Conservation (phyloP, 2,329 filamentous ascomycete species). For the Aspergillus luchuensis region DNA sequence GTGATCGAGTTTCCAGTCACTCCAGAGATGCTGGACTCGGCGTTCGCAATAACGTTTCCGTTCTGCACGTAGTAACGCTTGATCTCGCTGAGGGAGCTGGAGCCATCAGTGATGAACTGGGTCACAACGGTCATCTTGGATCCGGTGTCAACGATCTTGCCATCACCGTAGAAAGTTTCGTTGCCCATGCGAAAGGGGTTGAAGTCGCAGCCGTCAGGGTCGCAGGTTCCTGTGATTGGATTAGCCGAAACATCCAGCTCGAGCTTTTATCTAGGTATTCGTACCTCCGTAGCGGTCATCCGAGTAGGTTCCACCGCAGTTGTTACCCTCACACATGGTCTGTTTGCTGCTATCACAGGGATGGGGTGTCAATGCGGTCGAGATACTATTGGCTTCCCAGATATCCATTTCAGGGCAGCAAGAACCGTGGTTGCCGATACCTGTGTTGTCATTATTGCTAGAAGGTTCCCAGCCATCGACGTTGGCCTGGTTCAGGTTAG, state of each 20-base stretch:
- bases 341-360: constrained; percentile 57
- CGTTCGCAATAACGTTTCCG: constrained; percentile 61
- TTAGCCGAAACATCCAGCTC: not conserved
- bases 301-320: constrained; percentile 57
- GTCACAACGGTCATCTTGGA: constrained; percentile 66
- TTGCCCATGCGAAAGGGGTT: constrained; percentile 68
- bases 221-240: constrained; percentile 54
- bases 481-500: constrained; percentile 47
- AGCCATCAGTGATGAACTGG: constrained; percentile 62
- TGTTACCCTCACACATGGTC: constrained; percentile 52
- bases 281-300: constrained; percentile 53
- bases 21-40: constrained; percentile 47
- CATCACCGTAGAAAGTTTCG: constrained; percentile 63
- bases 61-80: constrained; percentile 67
- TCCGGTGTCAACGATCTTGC: constrained; percentile 60
- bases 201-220: constrained; percentile 72
- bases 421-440: constrained; percentile 55
- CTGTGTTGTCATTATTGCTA: constrained; percentile 56
- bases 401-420: constrained; percentile 71
- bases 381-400: constrained; percentile 69
- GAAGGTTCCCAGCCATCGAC: constrained; percentile 56
- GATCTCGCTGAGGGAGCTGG: constrained; percentile 58
- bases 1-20: constrained; percentile 58
- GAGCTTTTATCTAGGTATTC: not conserved
- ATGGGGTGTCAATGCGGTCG: constrained; percentile 66